These are phyloP conservation scores for Sporothrix schenckii DNA, from an alignment of 2,329 filamentous ascomycete species.

Conservation along the genomic window DNA sequence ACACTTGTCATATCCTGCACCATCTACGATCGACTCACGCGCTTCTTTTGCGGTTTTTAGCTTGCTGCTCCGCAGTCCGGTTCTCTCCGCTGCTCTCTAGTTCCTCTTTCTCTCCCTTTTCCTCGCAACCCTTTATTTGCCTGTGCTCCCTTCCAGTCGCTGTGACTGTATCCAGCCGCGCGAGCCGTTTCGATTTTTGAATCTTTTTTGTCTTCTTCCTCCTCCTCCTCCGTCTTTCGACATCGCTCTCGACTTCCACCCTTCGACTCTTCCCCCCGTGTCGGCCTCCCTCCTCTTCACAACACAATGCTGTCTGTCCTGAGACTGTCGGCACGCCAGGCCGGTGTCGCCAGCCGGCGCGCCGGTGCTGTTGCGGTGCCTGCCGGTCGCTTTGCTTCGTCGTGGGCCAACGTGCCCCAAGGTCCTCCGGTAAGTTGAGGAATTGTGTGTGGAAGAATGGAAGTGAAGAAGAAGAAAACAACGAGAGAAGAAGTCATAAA, in stretches of 20 bases:
- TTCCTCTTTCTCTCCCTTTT: constrained; percentile 27
- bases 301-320: constrained; percentile 58
- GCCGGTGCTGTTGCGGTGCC: constrained; percentile 47
- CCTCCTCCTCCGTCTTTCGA: not conserved
- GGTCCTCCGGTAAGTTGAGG: constrained; percentile 79
- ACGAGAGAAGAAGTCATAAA: not conserved
- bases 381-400: constrained; percentile 66
- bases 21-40: constrained; percentile 22
- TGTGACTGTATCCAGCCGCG: constrained; percentile 3
- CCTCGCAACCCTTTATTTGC: constrained; percentile 18
- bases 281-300: not conserved
- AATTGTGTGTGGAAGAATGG: not conserved
- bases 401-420: constrained; percentile 89
- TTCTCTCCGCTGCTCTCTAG: constrained; percentile 32
- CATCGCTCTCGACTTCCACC: not conserved
- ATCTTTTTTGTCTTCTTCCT: not conserved
- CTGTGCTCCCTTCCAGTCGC: not conserved
- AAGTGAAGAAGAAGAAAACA: not conserved
- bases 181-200: not conserved
- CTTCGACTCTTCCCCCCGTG: not conserved
- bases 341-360: constrained; percentile 42
- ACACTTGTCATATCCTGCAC: not conserved
- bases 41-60: constrained; percentile 10
- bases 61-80: constrained; percentile 26
- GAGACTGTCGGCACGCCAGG: constrained; percentile 57